Evolutionary conservation across 2,329 filamentous ascomycete genomes (phyloP), one percentile per base, ranked within the genome.

Genomic region (Hortaea sp.): DNA sequence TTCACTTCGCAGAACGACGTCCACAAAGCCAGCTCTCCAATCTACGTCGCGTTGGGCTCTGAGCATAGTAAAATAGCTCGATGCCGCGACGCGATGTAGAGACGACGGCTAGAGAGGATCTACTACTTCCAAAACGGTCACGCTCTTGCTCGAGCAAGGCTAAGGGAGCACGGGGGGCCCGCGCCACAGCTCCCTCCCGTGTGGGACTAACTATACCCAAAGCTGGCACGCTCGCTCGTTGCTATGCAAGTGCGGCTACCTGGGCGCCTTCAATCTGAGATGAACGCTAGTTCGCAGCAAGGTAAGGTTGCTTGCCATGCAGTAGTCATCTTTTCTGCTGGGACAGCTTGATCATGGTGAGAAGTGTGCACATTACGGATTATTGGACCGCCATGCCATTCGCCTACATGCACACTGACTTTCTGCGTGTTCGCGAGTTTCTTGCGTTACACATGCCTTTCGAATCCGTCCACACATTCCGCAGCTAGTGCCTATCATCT

Each of bases 61-160:
- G 20, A 20, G 20, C 20, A 20, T 20, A 20, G 20, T 20, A 20
- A 20, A 20, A 20, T 20, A 20, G 20, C 20, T 20, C 20, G 20
- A 20, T 20, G 20, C 20, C 20, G 20, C 20, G 50, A 43, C 50
- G 43, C 51, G 45, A 52, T 46, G 48, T 51, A 52, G 20, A 20
- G 20, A 20, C 20, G 20, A 20, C 20, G 20, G 20, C 20, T 20
- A 32, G 41, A 53, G 31, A 28, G 35, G 52, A 53, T 54, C 50
- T 56, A 57, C 57, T 48, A 49, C 53, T 54, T 53, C 57, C 53
- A 50, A 52, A 55, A 56, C 50, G 53, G 53, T 58, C 57, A 56
- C 52, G 45, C 48, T 53, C 20, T 49, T 49, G 49, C 50, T 12
- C 50, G 47, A 50, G 49, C 53, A 55, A 49, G 37, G 32, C 32